These are phyloP conservation scores for Paracorniculantispora psalliotae DNA, from an alignment of 2,329 filamentous ascomycete species.

Conservation along the genomic window DNA sequence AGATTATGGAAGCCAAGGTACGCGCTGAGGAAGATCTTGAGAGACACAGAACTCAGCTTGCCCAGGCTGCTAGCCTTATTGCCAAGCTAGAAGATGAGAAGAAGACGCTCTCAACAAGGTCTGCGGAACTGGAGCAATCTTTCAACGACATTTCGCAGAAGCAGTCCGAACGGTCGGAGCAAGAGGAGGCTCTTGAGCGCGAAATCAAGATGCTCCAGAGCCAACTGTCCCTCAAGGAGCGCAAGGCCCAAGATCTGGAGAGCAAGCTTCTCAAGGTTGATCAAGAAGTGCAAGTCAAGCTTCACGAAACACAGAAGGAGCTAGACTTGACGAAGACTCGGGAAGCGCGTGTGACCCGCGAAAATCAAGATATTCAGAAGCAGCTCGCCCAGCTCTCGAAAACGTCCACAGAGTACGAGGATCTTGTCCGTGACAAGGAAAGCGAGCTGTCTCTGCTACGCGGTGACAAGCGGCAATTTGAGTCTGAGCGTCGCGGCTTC, in stretches of 20 bases:
- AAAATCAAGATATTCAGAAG: slow-evolving; percentile 77
- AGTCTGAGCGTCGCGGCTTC: slow-evolving; percentile 71
- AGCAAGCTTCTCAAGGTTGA: slow-evolving; percentile 76
- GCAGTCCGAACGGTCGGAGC: slow-evolving; percentile 67
- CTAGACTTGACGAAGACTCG: slow-evolving; percentile 67
- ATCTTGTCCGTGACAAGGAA: slow-evolving; percentile 87
- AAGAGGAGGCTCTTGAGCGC: slow-evolving; percentile 71
- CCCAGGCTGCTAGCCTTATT: slow-evolving; percentile 87
- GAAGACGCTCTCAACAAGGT: slow-evolving; percentile 61
- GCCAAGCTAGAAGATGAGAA: slow-evolving; percentile 83
- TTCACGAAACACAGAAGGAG: slow-evolving; percentile 73
- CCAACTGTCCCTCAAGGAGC: slow-evolving; percentile 81
- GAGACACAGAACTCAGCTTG: slow-evolving; percentile 71
- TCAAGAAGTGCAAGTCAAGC: slow-evolving; percentile 82
- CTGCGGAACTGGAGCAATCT: slow-evolving; percentile 64
- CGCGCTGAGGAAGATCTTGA: slow-evolving; percentile 81
- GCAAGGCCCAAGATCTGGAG: slow-evolving; percentile 85
- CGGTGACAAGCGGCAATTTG: slow-evolving; percentile 75
- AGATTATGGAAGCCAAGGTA: slow-evolving; percentile 82
- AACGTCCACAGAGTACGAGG: slow-evolving; percentile 92
- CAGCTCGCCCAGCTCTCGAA: slow-evolving; percentile 83
- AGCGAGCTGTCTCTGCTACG: slow-evolving; percentile 84
- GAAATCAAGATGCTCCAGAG: slow-evolving; percentile 91
- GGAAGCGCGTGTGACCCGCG: slow-evolving; percentile 69
- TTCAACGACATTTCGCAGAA: slow-evolving; percentile 65